Percentiles rank a stretch among this genome's conserved stretches.
These are phyloP conservation scores for Tuber borchii DNA, from an alignment of 495 filamentous ascomycete genomes.

Conservation along the genomic window DNA sequence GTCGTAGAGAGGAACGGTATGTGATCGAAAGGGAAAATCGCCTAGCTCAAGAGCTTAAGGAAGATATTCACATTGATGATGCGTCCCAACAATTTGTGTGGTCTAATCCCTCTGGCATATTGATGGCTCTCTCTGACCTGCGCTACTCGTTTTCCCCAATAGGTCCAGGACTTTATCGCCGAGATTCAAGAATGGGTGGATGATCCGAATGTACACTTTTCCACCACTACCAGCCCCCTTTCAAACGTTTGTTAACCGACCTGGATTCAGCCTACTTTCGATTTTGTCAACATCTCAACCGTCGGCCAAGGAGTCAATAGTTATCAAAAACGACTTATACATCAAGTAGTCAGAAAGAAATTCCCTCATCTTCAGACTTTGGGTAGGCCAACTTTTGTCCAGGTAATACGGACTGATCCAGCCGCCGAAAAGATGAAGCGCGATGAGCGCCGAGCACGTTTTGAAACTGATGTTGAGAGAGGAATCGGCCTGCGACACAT, in stretches of 20 bases:
- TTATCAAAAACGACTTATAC: conserved; percentile 59
- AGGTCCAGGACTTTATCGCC: conserved; percentile 50
- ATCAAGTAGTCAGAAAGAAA: conserved; percentile 60
- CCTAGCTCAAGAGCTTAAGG: conserved; percentile 44
- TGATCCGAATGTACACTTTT: conserved; percentile 29
- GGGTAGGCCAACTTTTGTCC: conserved; percentile 32
- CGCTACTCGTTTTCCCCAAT: neutral
- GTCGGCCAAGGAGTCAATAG: conserved; percentile 36
- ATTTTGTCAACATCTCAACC: conserved; percentile 45
- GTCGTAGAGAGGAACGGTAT: conserved; percentile 54
- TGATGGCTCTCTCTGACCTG: conserved; percentile 2
- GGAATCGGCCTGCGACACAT: conserved; percentile 63
- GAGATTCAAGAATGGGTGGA: conserved; percentile 49
- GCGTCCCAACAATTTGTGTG: conserved; percentile 51
- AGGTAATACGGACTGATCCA: conserved; percentile 46
- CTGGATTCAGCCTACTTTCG: conserved; percentile 36
- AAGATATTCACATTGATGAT: conserved; percentile 51
- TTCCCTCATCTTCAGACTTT: conserved; percentile 52
- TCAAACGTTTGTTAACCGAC: conserved; percentile 7
- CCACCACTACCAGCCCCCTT: neutral
- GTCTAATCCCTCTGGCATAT: conserved; percentile 11
- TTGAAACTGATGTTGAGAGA: conserved; percentile 46
- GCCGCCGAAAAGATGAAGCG: conserved; percentile 47
- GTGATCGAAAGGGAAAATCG: conserved; percentile 36
- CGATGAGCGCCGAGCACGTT: conserved; percentile 43